Conservation (phyloP, 2,329 filamentous ascomycete species). For the Aspergillus brasiliensis region DNA sequence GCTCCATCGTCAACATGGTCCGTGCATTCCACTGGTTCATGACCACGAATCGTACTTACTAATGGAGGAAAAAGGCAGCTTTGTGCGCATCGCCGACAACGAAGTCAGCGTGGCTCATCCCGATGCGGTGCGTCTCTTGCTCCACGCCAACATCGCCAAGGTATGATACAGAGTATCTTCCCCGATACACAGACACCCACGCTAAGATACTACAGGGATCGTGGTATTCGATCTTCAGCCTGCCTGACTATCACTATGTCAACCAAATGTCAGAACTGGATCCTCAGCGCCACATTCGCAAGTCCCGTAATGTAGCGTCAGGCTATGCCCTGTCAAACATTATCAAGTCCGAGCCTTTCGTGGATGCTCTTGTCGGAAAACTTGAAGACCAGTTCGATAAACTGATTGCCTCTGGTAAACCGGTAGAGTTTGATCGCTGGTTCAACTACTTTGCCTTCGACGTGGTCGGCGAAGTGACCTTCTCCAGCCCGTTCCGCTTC, state of each 20-base stretch:
- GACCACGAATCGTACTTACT: not conserved
- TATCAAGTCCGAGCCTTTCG: conserved; percentile 29
- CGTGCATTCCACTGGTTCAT: not conserved
- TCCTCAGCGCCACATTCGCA: conserved; percentile 37
- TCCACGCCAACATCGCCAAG: conserved; percentile 31
- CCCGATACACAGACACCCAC: not conserved
- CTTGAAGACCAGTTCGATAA: conserved; percentile 31
- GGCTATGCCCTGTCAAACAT: conserved; percentile 36
- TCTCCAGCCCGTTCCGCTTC: conserved; percentile 41
- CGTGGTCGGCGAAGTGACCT: conserved; percentile 40
- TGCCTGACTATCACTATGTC: conserved; percentile 46
- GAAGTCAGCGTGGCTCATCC: conserved; percentile 50
- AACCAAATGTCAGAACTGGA: conserved; percentile 45
- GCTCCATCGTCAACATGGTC: conserved; percentile 46
- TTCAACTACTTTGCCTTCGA: conserved; percentile 45
- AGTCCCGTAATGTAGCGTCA: conserved; percentile 35
- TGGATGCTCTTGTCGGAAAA: conserved; percentile 33
- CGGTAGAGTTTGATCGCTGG: conserved; percentile 44
- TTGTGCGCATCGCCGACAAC: conserved; percentile 48
- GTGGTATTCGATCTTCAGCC: conserved; percentile 40
- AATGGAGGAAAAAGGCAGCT: conserved; percentile 30
- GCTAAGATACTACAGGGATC: conserved; percentile 35
- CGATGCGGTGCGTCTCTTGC: conserved; percentile 42
- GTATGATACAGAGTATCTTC: conserved; percentile 11
- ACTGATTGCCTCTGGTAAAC: conserved; percentile 21